Evolutionary conservation across 2,329 filamentous ascomycete species (phyloP), one percentile per base, ranked within the genome.

Genomic region (Apiospora koreana): DNA sequence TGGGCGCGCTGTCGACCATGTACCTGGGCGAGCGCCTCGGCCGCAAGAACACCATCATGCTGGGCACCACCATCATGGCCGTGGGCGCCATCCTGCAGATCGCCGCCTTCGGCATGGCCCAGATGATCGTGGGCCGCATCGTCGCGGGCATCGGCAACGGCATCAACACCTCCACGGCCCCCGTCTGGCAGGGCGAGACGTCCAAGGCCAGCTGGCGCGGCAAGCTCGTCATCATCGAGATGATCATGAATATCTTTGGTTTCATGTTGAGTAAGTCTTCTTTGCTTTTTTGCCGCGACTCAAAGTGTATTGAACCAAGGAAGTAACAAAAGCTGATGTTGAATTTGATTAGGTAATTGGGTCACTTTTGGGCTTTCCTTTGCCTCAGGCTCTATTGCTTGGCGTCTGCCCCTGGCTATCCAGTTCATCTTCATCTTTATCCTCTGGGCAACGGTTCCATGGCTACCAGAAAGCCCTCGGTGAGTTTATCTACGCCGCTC

Each of bases 131-230:
- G 25, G 79, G 78, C 23, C 75, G 87, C 83, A 1, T 87, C 41
- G 74, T 83, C 2, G 82, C 84, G n/a, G 85, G 88, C 6, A 77
- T 86, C 58, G 85, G 85, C 2, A 86, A 83, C 73, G 85, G 83
- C 62, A 77, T 81, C 38, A 81, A 79, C 73, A 81, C 79, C 3
- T 75, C 80, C n/a, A 80, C 78, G 7, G 79, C 79, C 5, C 81
- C 80, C 14, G 77, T 82, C 25, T 83, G 80, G 79, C 79, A 83
- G 73, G 77, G 77, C 65, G 82, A 84, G 73, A 81, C 78, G 16
- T 78, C 79, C 2, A 75, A 78, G 42, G 75, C 78, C 31, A 74
- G 76, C 38, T 76, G 75, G 69, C 75, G 79, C 50, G 80, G 79
- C 1, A 77, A 78, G 67, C 74, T 81, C 9, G 73, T 81, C 62